Evolutionary conservation across 73 alveolate species (phyloP), one percentile per base, ranked within the genome.

Genomic region (Paramecium octaurelia): DNA sequence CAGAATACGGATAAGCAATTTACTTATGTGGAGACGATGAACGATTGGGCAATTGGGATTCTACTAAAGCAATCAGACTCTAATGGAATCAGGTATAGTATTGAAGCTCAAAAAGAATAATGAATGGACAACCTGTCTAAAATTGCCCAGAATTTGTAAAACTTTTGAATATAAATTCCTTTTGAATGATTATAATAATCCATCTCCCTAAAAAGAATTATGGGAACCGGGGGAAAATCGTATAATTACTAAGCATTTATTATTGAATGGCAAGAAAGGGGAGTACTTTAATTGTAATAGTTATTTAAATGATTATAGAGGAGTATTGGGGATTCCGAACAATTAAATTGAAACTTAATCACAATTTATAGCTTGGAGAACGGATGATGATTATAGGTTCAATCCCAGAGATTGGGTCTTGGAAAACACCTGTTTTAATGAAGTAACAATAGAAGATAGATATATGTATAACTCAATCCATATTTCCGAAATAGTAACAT

Each of bases 141-240:
- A 80, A 80, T 31, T 80, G 54, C 76, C 70, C 6, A 80, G 71
- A 80, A 20, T 24, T 20, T 23, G 20, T 18, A 8, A 75, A 36
- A 23, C 44, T 14, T 40, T 44, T 80, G 76, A 80, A 35, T 80
- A 80, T 43, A 80, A 80, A 80, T 80, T 80, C 57, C 27, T 80
- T 23, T 12, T 80, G 23, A 80, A 80, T 43, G 75, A 80, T 73
- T 73, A 36, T 24, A 18, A 21, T 80, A 23, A 80, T 43, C 91
- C 91, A 8, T 24, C 70, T 3, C 6, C 9, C 9, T 3, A 35
- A 9, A 24, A 80, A 31, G 75, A 24, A 48, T 24, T 44, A 3
- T 80, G 91, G 91, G 91, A 80, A 42, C 70, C 70, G 0, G 91
- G 91, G 24, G 91, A 80, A 46, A 80, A 80, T 80, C 91, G 91